Evolutionary conservation across 257 asterid genomes (phyloP), one percentile per base, ranked within the genome.

Genomic region (Przewalskia tangutica): DNA sequence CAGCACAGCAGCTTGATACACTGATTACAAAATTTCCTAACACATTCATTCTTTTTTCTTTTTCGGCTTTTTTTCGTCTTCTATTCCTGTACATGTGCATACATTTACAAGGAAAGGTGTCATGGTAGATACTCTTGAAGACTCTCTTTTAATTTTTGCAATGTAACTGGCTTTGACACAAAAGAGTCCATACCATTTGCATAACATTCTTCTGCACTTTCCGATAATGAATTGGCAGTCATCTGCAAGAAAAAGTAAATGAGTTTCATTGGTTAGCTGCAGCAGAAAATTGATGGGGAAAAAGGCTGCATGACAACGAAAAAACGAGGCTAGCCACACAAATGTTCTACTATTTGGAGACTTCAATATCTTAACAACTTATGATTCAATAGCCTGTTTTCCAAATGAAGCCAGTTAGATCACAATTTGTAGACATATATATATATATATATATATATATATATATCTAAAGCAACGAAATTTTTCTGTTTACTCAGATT

Each of bases 111-210:
- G 77, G 84, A 77, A 67, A 32, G 42, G 60, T 34, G 32, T 86
- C 83, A 85, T 14, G 86, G 86, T 64, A 94, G 87, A 84, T 91
- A 91, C 63, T 85, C 82, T 70, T 92, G 89, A 23, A 93, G 87
- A 85, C 98, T 91, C 81, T 92, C 93, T 91, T 88, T 92, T 83
- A 93, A 85, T 84, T 85, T 93, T 76, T 92, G 97, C 68, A 91
- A 90, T 8, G 93, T 92, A 8, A 93, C 86, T 13, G 98, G 98
- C 86, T 95, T 95, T 58, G 97, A 92, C 44, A 95, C 97, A 79
- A 93, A 95, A 48, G 98, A 95, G 84, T 93, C 98, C 98, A 93
- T 95, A 62, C 98, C 98, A 77, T 90, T 95, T 23, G 97, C 95
- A 80, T 84, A 93, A 82, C 98, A 95, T 86, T 95, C 98, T 1